These are phyloP conservation scores for Verticillium zaregamsianum DNA, from an alignment of 2,329 filamentous ascomycete species.

Conservation along the genomic window DNA sequence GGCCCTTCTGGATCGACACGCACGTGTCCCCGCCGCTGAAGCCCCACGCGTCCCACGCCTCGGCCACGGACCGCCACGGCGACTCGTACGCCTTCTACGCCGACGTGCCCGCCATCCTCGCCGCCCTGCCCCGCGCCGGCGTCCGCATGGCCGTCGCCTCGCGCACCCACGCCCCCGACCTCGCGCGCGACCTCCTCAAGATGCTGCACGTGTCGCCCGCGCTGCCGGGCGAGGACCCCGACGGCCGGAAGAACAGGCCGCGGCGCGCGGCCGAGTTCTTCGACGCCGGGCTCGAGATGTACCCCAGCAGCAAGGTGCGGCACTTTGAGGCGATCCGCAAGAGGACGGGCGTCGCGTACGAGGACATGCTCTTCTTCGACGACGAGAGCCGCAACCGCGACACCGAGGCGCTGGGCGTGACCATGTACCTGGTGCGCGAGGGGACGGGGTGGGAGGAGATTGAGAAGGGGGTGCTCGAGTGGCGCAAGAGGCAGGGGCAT, in stretches of 20 bases:
- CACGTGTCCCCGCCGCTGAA: conserved; percentile 75
- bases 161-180: conserved; percentile 72
- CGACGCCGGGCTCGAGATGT: conserved; percentile 60
- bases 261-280: conserved; percentile 55
- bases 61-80: conserved; percentile 50
- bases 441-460: conserved; percentile 74
- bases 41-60: conserved; percentile 34
- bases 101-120: conserved; percentile 64
- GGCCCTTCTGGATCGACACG: conserved; percentile 98
- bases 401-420: conserved; percentile 73
- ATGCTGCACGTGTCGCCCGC: conserved; percentile 57
- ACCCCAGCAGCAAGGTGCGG: conserved; percentile 75
- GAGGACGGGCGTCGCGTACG: conserved; percentile 65
- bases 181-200: conserved; percentile 74
- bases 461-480: conserved; percentile 73
- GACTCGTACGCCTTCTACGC: conserved; percentile 68
- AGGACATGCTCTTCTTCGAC: conserved; percentile 94
- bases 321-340: conserved; percentile 75
- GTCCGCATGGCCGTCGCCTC: conserved; percentile 69
- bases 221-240: conserved; percentile 13
- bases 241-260: conserved; percentile 24
- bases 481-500: conserved; percentile 67
- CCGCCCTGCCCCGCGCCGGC: conserved; percentile 45
- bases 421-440: conserved; percentile 77
- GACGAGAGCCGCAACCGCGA: conserved; percentile 85